Base-by-base conservation (phyloP, 2,329 filamentous ascomycete genomes). In the Hypomyces perniciosus region DNA sequence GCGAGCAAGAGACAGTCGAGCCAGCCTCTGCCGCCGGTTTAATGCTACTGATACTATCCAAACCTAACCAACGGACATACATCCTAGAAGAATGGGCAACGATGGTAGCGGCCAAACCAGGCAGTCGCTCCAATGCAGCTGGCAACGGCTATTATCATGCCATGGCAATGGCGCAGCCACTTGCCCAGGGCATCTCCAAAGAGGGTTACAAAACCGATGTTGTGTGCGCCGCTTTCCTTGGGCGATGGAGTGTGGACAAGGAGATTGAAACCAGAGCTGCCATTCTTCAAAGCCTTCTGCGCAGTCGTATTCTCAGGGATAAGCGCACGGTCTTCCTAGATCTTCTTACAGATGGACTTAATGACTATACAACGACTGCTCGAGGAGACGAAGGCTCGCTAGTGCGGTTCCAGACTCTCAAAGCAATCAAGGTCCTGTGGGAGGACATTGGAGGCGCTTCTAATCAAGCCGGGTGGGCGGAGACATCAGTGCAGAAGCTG, bases 341-440 rank as follows among this genome's bases (percentile, higher is more conserved):
- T 0, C 55, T 82, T 1, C 66, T 86, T 7, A 62, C 67, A 1
- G 77, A 78, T 38, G 82, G 85, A 0, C 69, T 99, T 29, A 86
- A 92, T 57, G 91, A 99, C 64, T 97, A 97, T 62, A 95, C 89
- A 0, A 91, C 89, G 4, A 92, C 89, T 57, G 85, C 91, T 10
- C 78, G 90, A 51, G 93, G 93, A 12, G 93, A 99, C 62, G 79
- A 97, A 44, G 93, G 93, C 5, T 95, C 91, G 0, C 80, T 91
- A 47, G 86, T 95, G 4, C 80, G 93, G 4, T 73, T 92, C 5
- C 86, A 91, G 65, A 91, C 89, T 27, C 77, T 96, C 9, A 78
- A 85, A 64, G 91, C 88, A 12, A 80, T 92, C 1, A 80, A 80
- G 53, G 82, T 81, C 2, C 74, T 90, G 2, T 82, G 78, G 69